phyloP scores from a whole-genome alignment of 495 filamentous ascomycete species.

The Talaromyces nanjingensis region DNA sequence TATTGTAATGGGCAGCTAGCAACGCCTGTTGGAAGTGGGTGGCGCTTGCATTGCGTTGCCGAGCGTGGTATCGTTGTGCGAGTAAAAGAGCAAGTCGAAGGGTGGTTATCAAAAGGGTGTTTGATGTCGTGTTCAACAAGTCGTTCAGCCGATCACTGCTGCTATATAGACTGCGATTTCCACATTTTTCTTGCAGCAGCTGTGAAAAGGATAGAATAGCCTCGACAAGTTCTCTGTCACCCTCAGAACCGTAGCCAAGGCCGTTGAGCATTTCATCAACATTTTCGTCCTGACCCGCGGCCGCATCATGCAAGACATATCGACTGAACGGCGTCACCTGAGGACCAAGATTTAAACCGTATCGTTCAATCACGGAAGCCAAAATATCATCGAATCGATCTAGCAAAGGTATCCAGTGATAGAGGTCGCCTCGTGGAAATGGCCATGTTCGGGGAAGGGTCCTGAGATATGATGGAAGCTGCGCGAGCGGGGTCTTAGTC shows the following conservation, averaged over 20 bases:
- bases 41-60: slow-evolving; percentile 56
- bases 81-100: slow-evolving; percentile 74
- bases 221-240: slow-evolving; percentile 73
- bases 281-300: slow-evolving; percentile 29
- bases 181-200: slow-evolving; percentile 86
- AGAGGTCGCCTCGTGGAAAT: slow-evolving; percentile 93
- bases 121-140: slow-evolving; percentile 78
- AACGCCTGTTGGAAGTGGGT: slow-evolving; percentile 63
- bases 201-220: slow-evolving; percentile 75
- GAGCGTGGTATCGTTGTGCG: slow-evolving; percentile 85
- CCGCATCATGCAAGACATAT: slow-evolving; percentile 52
- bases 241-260: slow-evolving; percentile 61
- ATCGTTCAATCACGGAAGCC: slow-evolving; percentile 72
- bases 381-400: slow-evolving; percentile 91
- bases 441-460: slow-evolving; percentile 86
- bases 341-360: slow-evolving; percentile 72
- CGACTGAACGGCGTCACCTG: slow-evolving; percentile 69
- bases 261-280: slow-evolving; percentile 44
- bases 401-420: slow-evolving; percentile 94
- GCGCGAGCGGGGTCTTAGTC: slow-evolving; percentile 60
- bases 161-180: slow-evolving; percentile 91
- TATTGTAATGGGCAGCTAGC: slow-evolving; percentile 83
- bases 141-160: slow-evolving; percentile 84
- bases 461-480: slow-evolving; percentile 68
- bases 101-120: slow-evolving; percentile 64